phyloP scores from a whole-genome alignment of 257 asterid genomes.

The Nicotiana noctiflora region DNA sequence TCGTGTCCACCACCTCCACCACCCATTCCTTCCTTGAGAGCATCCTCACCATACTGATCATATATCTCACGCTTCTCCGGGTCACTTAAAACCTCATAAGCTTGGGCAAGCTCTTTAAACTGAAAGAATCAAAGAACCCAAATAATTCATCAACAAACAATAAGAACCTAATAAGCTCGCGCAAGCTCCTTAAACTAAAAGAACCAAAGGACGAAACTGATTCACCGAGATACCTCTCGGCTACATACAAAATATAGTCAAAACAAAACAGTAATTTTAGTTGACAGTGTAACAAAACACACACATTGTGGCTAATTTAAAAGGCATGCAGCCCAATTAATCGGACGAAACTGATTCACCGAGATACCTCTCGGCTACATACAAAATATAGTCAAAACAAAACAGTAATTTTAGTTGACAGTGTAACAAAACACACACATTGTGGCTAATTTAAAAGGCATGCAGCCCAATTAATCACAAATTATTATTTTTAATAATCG shows the following conservation, averaged over 20 bases:
- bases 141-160: neutral
- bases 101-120: constrained; percentile 86
- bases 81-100: constrained; percentile 74
- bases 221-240: neutral
- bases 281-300: neutral
- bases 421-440: neutral
- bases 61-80: constrained; percentile 83
- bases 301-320: neutral
- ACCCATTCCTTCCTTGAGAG: constrained; percentile 91
- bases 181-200: neutral
- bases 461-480: too few relatives aligned
- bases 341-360: neutral
- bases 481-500: neutral
- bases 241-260: neutral
- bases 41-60: constrained; percentile 92
- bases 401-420: neutral
- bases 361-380: neutral
- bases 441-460: neutral
- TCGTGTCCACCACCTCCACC: constrained; percentile 67
- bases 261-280: neutral
- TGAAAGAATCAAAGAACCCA: constrained; percentile 15
- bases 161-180: neutral
- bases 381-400: neutral
- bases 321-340: too few relatives aligned
- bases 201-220: neutral